Conservation (phyloP, 345 rosid genomes). For the Moricandia moricandioides region DNA sequence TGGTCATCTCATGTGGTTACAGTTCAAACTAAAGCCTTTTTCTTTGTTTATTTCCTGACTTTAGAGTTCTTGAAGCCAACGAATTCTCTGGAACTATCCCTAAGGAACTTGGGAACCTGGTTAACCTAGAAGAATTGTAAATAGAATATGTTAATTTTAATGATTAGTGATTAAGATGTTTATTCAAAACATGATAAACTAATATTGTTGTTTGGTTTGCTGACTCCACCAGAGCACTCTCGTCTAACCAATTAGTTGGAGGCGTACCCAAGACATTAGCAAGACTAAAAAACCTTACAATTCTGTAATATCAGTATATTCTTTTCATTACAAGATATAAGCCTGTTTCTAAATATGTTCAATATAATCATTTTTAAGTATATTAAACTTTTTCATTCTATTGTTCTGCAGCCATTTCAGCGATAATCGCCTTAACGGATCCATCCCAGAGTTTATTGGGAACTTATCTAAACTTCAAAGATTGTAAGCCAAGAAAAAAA, state of each 20-base stretch:
- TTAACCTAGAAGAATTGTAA: slow-evolving; percentile 49
- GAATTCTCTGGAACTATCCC: slow-evolving; percentile 58
- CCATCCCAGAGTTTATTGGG: slow-evolving; percentile 57
- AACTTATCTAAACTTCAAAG: slow-evolving; percentile 58
- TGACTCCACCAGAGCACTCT: slow-evolving; percentile 35
- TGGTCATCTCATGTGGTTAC: not conserved
- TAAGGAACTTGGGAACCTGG: slow-evolving; percentile 50
- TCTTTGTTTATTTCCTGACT: not conserved
- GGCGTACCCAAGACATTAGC: slow-evolving; percentile 42
- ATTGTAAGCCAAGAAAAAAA: slow-evolving; percentile 51
- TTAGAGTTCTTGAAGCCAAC: slow-evolving; percentile 63
- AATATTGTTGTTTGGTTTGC: not conserved
- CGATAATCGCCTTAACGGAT: slow-evolving; percentile 72
- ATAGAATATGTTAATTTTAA: not conserved
- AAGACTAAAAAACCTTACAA: slow-evolving; percentile 37
- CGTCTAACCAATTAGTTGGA: slow-evolving; percentile 48
- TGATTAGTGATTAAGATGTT: not conserved
- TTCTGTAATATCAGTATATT: slow-evolving; percentile 37
- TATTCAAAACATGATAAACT: not conserved
- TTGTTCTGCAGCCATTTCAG: slow-evolving; percentile 57
- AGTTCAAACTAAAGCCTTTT: not conserved
- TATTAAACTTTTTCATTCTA: not conserved
- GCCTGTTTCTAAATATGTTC: not conserved
- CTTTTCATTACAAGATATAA: not conserved
- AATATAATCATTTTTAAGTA: not conserved